Evolutionary conservation across 2,329 filamentous ascomycete species (phyloP), one percentile per base, ranked within the genome.

Genomic region (Fusarium citri): DNA sequence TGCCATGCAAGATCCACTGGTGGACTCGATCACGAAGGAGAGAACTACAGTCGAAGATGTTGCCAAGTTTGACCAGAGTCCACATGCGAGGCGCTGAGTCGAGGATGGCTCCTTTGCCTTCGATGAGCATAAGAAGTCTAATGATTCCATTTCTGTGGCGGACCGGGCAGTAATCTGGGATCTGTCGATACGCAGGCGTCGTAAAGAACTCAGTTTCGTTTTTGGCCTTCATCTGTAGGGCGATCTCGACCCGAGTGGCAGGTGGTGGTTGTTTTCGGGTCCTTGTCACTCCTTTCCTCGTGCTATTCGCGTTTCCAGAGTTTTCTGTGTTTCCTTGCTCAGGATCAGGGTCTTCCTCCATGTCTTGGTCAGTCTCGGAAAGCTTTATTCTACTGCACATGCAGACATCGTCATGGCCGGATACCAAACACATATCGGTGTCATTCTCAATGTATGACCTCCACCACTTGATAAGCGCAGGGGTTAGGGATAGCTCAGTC

Each of bases 71-170:
- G 34, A 88, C 86, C n/a, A 92, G 82, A 0, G 90, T 92, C 84
- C 88, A 92, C 40, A 91, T 79, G 16, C 91, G 88, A 14, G 86
- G 83, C 1, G 91, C 90, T 0, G 90, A 92, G 76, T 92, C 86
- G 16, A 93, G 76, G 2, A 82, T 80, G 1, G 89, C 81, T 30
- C 84, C 79, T 5, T 85, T 80, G 4, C 85, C 86, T 66, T 88
- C 83, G 42, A 92, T 84, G 14, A 85, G 82, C 71, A 87, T 83
- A 6, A 93, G 80, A 1, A 93, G 79, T 2, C 89, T 84, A 47
- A 92, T 83, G 34, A 96, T 88, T 22, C 86, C 86, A 28, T 85
- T 86, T 15, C 87, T 82, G 74, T 93, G 91, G 5, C 91, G 86
- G 10, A 88, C 79, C 2, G 85, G 84, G 48, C 89, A 91, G 75